Percentiles rank a stretch among this genome's conserved stretches.
phyloP scores from a whole-genome alignment of 345 rosid species.

The Camelina hispida region DNA sequence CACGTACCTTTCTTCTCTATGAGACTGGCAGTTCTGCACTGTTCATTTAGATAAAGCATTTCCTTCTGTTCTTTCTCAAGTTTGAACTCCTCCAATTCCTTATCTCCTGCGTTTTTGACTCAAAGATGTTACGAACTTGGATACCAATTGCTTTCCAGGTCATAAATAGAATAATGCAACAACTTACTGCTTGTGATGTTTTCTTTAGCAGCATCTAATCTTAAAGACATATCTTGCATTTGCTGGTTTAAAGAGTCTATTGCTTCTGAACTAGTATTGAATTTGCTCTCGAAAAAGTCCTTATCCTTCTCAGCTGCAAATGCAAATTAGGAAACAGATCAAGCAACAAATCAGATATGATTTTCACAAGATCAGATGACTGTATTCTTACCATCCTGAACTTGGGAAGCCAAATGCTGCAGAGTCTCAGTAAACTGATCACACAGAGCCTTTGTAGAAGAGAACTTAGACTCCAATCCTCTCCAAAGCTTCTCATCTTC shows the following conservation, averaged over 20 bases:
- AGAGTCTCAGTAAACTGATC: constrained; percentile 89
- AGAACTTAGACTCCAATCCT: constrained; percentile 84
- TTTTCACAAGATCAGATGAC: background rate
- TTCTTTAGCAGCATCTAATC: constrained; percentile 56
- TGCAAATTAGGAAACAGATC: constrained; percentile 36
- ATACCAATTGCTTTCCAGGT: background rate
- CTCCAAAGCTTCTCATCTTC: constrained; percentile 95
- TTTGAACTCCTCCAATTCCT: constrained; percentile 69
- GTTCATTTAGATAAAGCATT: constrained; percentile 56
- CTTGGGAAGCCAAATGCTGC: constrained; percentile 74
- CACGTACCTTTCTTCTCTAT: constrained; percentile 69
- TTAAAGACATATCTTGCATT: constrained; percentile 33
- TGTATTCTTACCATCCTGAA: constrained; percentile 68
- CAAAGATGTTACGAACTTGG: background rate
- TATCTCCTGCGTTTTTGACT: constrained; percentile 58
- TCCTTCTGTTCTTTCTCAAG: constrained; percentile 60
- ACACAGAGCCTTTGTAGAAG: constrained; percentile 79
- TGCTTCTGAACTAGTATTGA: constrained; percentile 34
- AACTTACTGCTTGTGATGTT: constrained; percentile 61
- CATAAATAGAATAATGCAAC: background rate
- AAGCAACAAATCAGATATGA: background rate
- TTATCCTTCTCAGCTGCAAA: constrained; percentile 67
- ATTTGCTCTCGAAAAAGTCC: constrained; percentile 28
- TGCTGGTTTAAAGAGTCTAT: constrained; percentile 41
- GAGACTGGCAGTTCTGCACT: constrained; percentile 50